Evolutionary conservation across 805 yeast species (phyloP), one percentile per base, ranked within the genome.

Genomic region (Cyberlindnera petersonii): DNA sequence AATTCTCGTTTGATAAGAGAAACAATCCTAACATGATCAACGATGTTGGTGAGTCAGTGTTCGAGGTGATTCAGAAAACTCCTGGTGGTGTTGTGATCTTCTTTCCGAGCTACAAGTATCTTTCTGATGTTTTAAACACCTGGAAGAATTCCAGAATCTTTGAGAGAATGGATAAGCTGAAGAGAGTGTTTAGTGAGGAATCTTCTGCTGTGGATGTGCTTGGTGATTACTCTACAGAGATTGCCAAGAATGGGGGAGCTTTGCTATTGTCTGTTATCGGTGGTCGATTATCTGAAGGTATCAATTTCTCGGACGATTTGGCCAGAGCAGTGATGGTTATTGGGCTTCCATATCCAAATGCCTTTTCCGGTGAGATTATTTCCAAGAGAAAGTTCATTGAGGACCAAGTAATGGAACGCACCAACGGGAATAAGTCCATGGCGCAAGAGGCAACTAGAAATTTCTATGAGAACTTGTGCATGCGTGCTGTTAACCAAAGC

Each of bases 261-360:
- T 50, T 84, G 2, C 59, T 89, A 5, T 65, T 91, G 21, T 79
- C 96, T 0, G 95, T 91, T 1, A 95, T 91, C 13, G 96, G 96
- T 2, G 98, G 97, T 0, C 82, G 82, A 53, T 69, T 89, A 63
- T 86, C 95, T 0, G 98, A 89, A 59, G 98, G 98, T 5, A 91
- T 89, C 30, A 89, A 89, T 56, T 89, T 91, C 58, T 75, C 89
- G 9, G 91, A 88, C 53, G 78, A 82, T 27, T 63, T 91, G n/a
- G 96, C 96, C 1, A 68, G 97, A 42, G 88, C 86, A 0, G 89
- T 91, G 0, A 65, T 86, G 2, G 82, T 91, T 83, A 68, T 86
- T 10, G 98, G 97, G 0, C 58, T 91, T 27, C 97, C 98, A 2
- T 91, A 74, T 52, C 97, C 98, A 0, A 91, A 88, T 58, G 73